Base-by-base conservation (phyloP, 768 basidiomycete genomes). In the Mrakia frigida region DNA sequence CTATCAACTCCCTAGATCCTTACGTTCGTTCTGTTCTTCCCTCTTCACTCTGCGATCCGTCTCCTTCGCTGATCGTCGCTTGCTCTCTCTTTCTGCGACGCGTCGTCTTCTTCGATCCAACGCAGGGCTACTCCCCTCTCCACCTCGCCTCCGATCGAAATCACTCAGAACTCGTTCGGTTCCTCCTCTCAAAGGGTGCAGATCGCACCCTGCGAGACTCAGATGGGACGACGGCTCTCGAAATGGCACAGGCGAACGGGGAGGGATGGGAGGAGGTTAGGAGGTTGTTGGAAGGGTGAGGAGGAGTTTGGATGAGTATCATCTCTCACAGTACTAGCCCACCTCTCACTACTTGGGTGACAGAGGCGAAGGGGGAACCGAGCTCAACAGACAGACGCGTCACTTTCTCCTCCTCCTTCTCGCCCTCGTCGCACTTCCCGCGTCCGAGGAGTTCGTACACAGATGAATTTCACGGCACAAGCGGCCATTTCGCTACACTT, bases 61-160 rank as follows among this genome's bases (percentile, higher is more conserved):
- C 61, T 35, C 63, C 11, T 3, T 39, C 23, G 35, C 63, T 65
- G 63, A 65, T 16, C 65, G 35, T 25, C 16, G 6, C 11, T 28
- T 56, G n/a, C 28, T 25, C n/a, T 25, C n/a, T 25, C n/a, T 56
- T 14, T 52, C 50, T 23, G 23, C 14, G 25, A 68, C n/a, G 37
- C 37, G 18, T 63, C 21, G 3, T 25, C 6, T 16, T 68, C 1
- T n/a, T 25, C 21, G 0, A 10, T n/a, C 21, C 39, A 50, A 18
- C 63, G 21, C 43, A 72, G 70, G 70, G 70, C 35, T 56, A 59
- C 53, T 23, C 46, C 7, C 53, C 50, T 23, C 50, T 72, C n/a
- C 70, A 72, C 35, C 70, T 72, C 33, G 50, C 70, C 13, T 56
- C 70, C 28, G 70, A 72, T 37, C 70, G 70, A 0, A 72, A 72